Evolutionary conservation across 2,329 filamentous ascomycete genomes (phyloP).

Genomic region (Alternaria angustiovoidea): DNA sequence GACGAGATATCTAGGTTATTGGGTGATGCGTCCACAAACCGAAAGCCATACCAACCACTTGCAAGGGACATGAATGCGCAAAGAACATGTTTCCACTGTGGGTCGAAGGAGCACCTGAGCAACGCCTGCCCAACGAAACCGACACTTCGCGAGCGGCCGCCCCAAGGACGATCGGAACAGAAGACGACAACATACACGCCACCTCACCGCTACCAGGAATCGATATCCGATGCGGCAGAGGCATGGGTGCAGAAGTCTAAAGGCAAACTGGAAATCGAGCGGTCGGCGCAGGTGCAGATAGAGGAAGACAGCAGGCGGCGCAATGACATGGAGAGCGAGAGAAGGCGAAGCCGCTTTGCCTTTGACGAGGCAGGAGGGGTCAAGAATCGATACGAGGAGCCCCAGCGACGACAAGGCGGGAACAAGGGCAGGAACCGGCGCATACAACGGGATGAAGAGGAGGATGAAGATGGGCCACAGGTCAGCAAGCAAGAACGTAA

Average conservation of each 20-base stretch:
- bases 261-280: conserved; percentile 23
- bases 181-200: conserved; percentile 17
- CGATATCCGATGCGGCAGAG: conserved; percentile 38
- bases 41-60: conserved; percentile 34
- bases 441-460: conserved; percentile 34
- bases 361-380: conserved; percentile 29
- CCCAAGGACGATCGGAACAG: conserved; percentile 14
- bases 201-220: conserved; percentile 22
- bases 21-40: conserved; percentile 19
- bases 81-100: conserved; percentile 44
- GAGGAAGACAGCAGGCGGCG: conserved; percentile 31
- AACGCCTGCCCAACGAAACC: conserved; percentile 37
- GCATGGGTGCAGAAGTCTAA: conserved; percentile 34
- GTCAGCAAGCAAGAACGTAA: conserved; percentile 42
- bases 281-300: conserved; percentile 14
- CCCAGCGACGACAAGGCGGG: conserved; percentile 35
- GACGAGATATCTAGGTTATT: conserved; percentile 40
- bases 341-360: conserved; percentile 38
- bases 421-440: conserved; percentile 27
- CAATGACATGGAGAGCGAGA: conserved; percentile 26
- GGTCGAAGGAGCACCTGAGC: conserved; percentile 35
- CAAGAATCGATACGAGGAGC: conserved; percentile 43
- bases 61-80: conserved; percentile 30
- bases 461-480: conserved; percentile 33
- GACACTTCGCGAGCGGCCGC: conserved; percentile 27